These are phyloP conservation scores for Stemphylium lycopersici DNA, from an alignment of 2,329 filamentous ascomycete genomes.

Conservation along the genomic window DNA sequence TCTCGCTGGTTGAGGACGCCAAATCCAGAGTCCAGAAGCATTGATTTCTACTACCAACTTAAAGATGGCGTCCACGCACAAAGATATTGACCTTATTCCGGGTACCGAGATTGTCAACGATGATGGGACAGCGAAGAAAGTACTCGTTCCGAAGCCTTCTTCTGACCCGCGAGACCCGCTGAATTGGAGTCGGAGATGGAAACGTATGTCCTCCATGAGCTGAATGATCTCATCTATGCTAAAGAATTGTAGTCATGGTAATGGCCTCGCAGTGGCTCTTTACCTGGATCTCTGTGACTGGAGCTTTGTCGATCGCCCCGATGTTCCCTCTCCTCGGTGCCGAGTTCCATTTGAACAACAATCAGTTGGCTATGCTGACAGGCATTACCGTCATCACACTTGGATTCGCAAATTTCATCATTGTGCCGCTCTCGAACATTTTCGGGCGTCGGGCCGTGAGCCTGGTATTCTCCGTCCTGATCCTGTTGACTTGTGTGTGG, in stretches of 20 bases:
- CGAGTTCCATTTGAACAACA: conserved; percentile 51
- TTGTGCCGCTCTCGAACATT: conserved; percentile 54
- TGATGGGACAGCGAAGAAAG: conserved; percentile 29
- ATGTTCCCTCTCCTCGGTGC: conserved; percentile 52
- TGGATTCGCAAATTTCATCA: conserved; percentile 54
- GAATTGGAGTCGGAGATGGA: conserved; percentile 47
- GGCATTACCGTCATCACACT: conserved; percentile 54
- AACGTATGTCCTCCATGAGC: conserved; percentile 26
- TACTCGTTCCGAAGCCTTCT: conserved; percentile 40
- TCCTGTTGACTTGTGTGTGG: conserved; percentile 53
- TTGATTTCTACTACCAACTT: not conserved
- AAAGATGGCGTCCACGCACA: conserved; percentile 20
- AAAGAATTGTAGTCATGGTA: conserved; percentile 35
- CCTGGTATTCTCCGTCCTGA: conserved; percentile 49
- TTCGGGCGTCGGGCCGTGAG: conserved; percentile 51
- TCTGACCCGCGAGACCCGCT: conserved; percentile 45
- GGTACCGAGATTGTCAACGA: conserved; percentile 39
- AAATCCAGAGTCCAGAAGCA: no score
- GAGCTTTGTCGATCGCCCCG: conserved; percentile 52
- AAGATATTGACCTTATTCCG: conserved; percentile 30
- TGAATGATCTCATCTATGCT: not conserved
- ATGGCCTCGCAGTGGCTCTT: conserved; percentile 50
- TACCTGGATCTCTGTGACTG: conserved; percentile 52
- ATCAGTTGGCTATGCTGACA: conserved; percentile 50
- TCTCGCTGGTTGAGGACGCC: not conserved